Evolutionary conservation across 2,329 filamentous ascomycete genomes (phyloP).

Genomic region (Curvularia hawaiiensis): DNA sequence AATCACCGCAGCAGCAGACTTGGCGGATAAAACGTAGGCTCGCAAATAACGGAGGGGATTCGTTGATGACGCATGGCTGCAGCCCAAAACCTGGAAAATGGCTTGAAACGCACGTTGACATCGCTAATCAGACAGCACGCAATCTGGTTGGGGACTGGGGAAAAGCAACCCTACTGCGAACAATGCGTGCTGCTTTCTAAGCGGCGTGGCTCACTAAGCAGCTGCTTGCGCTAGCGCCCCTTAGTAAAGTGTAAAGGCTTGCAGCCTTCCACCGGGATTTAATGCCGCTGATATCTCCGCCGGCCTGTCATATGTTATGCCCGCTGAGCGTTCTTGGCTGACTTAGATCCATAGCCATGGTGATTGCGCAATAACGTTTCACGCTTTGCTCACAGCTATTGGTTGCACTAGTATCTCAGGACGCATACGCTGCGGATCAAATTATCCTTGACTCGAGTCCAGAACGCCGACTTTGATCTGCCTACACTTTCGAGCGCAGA

Average conservation of each 20-base stretch:
- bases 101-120: neutral
- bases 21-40: neutral
- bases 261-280: neutral
- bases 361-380: neutral
- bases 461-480: neutral
- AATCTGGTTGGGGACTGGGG: neutral
- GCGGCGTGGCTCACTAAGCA: neutral
- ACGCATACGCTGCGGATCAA: neutral
- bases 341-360: neutral
- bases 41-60: neutral
- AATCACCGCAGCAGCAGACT: conserved; percentile 1
- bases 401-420: neutral
- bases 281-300: neutral
- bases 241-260: neutral
- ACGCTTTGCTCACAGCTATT: neutral
- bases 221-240: neutral
- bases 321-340: neutral
- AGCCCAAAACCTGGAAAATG: neutral
- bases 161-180: neutral
- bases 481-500: neutral
- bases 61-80: neutral
- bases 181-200: conserved; percentile 1
- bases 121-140: conserved; percentile 1
- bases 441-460: neutral
- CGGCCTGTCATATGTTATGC: neutral